Evolutionary conservation across 805 yeast genomes (phyloP).

Genomic region (Monosporozyma yasuniensis): DNA sequence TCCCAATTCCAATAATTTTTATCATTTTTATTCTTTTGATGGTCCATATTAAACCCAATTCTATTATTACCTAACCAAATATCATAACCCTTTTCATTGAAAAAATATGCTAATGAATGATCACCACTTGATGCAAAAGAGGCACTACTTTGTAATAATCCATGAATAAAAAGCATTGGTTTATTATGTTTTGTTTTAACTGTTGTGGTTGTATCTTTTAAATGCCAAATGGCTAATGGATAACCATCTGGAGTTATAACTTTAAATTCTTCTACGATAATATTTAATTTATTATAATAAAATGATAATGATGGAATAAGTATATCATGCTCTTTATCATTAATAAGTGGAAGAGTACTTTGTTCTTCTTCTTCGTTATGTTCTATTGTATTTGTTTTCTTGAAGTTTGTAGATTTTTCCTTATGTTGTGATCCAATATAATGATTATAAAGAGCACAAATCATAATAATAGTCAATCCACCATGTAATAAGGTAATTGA

Average conservation of each 20-base stretch:
- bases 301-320: conserved; percentile 53
- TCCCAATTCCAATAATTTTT: conserved; percentile 86
- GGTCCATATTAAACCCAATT: conserved; percentile 67
- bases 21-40: conserved; percentile 22
- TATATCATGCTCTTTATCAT: not conserved
- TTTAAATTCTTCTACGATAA: conserved; percentile 49
- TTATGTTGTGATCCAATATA: too few species aligned
- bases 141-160: conserved; percentile 78
- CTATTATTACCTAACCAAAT: conserved; percentile 91
- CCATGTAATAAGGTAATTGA: not conserved
- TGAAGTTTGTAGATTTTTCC: too few species aligned
- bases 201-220: conserved; percentile 9
- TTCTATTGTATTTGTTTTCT: not conserved
- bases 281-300: conserved; percentile 54
- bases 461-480: conserved; percentile 4
- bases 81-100: conserved; percentile 53
- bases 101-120: conserved; percentile 60
- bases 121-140: conserved; percentile 75
- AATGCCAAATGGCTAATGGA: conserved; percentile 51
- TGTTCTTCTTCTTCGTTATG: not conserved
- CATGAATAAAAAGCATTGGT: conserved; percentile 78
- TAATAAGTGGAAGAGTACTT: not conserved
- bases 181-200: conserved; percentile 27
- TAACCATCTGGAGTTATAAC: conserved; percentile 78
- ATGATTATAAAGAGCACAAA: conserved; percentile 2